Conservation (phyloP, 306 rosid species). For the Elaeagnus macrophylla region DNA sequence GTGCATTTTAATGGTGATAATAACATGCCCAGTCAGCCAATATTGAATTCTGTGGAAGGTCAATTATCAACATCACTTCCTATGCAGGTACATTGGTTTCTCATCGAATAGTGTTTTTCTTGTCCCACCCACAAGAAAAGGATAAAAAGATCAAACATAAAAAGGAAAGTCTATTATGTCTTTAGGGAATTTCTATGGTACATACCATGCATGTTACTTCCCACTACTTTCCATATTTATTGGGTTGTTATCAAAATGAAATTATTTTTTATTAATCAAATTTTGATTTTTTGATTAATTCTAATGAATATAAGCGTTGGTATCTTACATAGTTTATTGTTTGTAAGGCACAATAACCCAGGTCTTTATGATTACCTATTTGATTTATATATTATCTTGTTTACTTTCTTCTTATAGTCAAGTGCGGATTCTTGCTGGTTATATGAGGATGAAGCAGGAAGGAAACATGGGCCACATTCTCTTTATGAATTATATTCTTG, state of each 20-base stretch:
- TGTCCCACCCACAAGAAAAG: neutral
- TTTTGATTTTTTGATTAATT: no score
- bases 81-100: slow-evolving; percentile 28
- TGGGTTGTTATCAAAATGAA: no score
- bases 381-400: slow-evolving; percentile 9
- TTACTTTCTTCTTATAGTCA: slow-evolving; percentile 30
- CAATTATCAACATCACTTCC: slow-evolving; percentile 22
- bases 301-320: no score
- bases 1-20: slow-evolving; percentile 16
- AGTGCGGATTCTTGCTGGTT: slow-evolving; percentile 66
- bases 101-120: neutral
- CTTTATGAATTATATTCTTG: slow-evolving; percentile 59
- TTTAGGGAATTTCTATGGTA: no score
- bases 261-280: no score
- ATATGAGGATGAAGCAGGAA: slow-evolving; percentile 63
- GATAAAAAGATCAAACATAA: neutral
- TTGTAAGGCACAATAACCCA: no score
- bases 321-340: no score
- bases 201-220: no score
- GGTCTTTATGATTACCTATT: neutral
- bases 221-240: no score
- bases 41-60: slow-evolving; percentile 19
- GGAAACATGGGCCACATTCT: slow-evolving; percentile 74
- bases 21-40: slow-evolving; percentile 20
- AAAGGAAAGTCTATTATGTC: no score